Percentiles rank a stretch among this genome's conserved stretches.
These are phyloP conservation scores for Alternaria consortialis DNA, from an alignment of 2,329 filamentous ascomycete species.

Conservation along the genomic window DNA sequence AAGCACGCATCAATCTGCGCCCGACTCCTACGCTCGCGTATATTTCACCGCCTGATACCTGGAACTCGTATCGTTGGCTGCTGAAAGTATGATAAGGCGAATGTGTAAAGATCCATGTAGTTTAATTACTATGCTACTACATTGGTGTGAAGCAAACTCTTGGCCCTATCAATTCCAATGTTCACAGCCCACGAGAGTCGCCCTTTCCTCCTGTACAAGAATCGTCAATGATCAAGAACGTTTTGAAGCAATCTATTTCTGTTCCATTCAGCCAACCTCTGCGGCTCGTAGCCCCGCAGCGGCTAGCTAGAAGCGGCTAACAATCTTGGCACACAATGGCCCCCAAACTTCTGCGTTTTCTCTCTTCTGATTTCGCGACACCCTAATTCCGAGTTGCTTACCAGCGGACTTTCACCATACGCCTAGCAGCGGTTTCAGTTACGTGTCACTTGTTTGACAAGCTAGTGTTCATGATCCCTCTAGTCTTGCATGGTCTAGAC, in stretches of 20 bases:
- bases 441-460: neutral
- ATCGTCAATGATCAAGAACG: neutral
- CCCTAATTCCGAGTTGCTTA: no score
- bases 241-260: neutral
- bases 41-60: neutral
- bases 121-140: neutral
- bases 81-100: neutral
- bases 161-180: neutral
- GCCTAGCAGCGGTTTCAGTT: no score
- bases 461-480: neutral
- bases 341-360: neutral
- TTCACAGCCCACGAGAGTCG: neutral
- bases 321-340: neutral
- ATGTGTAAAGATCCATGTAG: neutral
- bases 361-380: neutral
- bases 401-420: no score
- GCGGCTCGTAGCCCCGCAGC: neutral
- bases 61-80: neutral
- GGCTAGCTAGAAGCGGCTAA: neutral
- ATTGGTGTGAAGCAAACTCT: neutral
- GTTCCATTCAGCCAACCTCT: neutral
- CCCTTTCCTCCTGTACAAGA: neutral
- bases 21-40: neutral
- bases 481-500: neutral
- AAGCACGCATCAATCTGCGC: constrained; percentile 5